A percentile compares a stretch with the other conserved stretches of the same genome.
These are phyloP conservation scores for Quercus glauca DNA, from an alignment of 306 rosid genomes.

Conservation along the genomic window DNA sequence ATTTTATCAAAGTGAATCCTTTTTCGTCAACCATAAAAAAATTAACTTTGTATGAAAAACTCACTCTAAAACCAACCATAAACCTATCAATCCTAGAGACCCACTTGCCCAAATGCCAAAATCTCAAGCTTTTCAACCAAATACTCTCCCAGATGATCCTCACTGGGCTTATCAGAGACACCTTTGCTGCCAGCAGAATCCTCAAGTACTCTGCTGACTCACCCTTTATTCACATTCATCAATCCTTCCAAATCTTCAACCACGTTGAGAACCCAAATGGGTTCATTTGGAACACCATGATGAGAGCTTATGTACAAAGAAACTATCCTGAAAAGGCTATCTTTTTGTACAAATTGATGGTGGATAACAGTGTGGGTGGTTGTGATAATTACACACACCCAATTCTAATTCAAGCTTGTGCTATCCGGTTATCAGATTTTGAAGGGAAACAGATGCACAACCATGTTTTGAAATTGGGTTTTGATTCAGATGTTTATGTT, in stretches of 20 bases:
- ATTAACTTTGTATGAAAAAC: constrained; percentile 16
- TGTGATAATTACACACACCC: constrained; percentile 65
- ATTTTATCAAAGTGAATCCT: constrained; percentile 10
- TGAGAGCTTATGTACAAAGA: constrained; percentile 56
- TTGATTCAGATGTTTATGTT: constrained; percentile 54
- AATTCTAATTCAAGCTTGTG: constrained; percentile 59
- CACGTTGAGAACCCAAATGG: constrained; percentile 54
- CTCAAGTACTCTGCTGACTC: constrained; percentile 47
- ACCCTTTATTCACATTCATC: constrained; percentile 37
- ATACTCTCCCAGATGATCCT: constrained; percentile 66
- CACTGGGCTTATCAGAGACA: constrained; percentile 56
- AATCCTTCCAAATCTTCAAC: constrained; percentile 44
- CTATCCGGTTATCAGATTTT: constrained; percentile 36
- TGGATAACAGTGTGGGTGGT: constrained; percentile 20
- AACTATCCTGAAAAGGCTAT: constrained; percentile 41
- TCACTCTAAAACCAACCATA: constrained; percentile 37
- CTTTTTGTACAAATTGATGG: constrained; percentile 35
- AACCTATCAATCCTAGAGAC: constrained; percentile 45
- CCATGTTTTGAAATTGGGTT: constrained; percentile 59
- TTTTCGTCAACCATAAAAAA: constrained; percentile 23
- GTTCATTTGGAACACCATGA: constrained; percentile 76
- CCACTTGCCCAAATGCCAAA: constrained; percentile 38
- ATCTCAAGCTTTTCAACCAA: constrained; percentile 44
- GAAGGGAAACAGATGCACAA: constrained; percentile 60
- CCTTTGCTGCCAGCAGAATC: constrained; percentile 67